These are phyloP conservation scores for Chrysopogon serrulatus DNA, from an alignment of 176 grass and related monocot genomes.

Conservation along the genomic window DNA sequence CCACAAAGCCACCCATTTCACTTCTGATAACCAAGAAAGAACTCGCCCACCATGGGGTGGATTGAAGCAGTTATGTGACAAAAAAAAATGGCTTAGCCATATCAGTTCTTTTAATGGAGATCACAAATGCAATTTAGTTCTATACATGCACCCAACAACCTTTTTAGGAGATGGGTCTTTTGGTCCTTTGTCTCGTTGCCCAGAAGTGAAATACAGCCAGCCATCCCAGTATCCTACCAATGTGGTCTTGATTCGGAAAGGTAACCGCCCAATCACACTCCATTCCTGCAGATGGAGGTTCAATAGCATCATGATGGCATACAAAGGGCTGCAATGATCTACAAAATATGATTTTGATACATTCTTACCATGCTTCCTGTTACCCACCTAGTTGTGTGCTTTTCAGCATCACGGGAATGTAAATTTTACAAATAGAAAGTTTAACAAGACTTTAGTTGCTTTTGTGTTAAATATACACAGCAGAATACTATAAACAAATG, in stretches of 20 bases:
- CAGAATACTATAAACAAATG: neutral
- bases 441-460: neutral
- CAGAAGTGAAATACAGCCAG: constrained; percentile 92
- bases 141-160: constrained; percentile 76
- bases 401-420: neutral
- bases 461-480: neutral
- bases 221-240: constrained; percentile 92
- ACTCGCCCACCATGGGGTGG: neutral
- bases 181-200: constrained; percentile 87
- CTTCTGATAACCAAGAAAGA: neutral
- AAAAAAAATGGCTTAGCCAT: constrained; percentile 15
- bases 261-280: constrained; percentile 75
- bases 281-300: constrained; percentile 67
- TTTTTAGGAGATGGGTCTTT: constrained; percentile 83
- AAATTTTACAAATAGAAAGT: neutral
- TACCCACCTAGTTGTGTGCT: neutral
- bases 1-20: constrained; percentile 10
- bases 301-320: neutral
- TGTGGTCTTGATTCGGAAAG: constrained; percentile 97
- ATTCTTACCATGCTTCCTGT: neutral
- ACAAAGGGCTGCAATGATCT: neutral
- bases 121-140: constrained; percentile 76
- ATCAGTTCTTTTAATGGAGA: constrained; percentile 5
- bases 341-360: neutral
- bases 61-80: neutral